These are phyloP conservation scores for Cyberlindnera saturnus DNA, from an alignment of 805 yeast species.

Conservation along the genomic window DNA sequence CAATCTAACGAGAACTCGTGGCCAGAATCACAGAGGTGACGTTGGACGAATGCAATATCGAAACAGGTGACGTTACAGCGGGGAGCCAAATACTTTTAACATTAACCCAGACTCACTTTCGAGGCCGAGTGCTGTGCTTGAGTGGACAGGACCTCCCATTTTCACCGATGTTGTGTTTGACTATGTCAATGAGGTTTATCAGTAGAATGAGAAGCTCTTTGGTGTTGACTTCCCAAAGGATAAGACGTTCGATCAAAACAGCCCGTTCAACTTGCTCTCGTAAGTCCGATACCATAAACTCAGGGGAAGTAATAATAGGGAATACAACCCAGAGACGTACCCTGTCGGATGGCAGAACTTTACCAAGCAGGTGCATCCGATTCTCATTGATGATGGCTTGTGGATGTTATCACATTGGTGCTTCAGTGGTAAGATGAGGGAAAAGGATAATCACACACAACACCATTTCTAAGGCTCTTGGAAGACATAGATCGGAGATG, in stretches of 20 bases:
- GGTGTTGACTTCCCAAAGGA: constrained; percentile 6
- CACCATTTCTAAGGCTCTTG: constrained; percentile 59
- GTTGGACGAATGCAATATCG: constrained; percentile 29
- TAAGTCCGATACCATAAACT: constrained; percentile 5
- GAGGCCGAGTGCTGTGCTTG: constrained; percentile 53
- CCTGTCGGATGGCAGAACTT: constrained; percentile 16
- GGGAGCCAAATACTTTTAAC: constrained; percentile 25
- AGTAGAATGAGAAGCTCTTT: constrained; percentile 1
- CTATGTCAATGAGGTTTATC: constrained; percentile 22
- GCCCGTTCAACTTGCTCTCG: constrained; percentile 6
- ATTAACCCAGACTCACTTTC: constrained; percentile 45
- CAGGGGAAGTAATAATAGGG: constrained; percentile 5
- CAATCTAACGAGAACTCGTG: constrained; percentile 48
- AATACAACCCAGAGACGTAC: constrained; percentile 7
- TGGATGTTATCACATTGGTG: constrained; percentile 61
- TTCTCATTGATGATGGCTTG: constrained; percentile 48
- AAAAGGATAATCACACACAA: constrained; percentile 44
- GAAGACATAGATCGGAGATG: constrained; percentile 29
- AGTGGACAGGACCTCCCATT: constrained; percentile 48
- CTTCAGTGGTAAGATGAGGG: constrained; percentile 44
- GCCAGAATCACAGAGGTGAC: constrained; percentile 48
- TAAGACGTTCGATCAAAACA: constrained; percentile 11
- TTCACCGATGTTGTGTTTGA: constrained; percentile 43
- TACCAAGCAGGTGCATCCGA: constrained; percentile 13
- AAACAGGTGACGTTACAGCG: constrained; percentile 21